Conservation (phyloP, 1,284 basidiomycete genomes). For the Quambalaria eucalypti region DNA sequence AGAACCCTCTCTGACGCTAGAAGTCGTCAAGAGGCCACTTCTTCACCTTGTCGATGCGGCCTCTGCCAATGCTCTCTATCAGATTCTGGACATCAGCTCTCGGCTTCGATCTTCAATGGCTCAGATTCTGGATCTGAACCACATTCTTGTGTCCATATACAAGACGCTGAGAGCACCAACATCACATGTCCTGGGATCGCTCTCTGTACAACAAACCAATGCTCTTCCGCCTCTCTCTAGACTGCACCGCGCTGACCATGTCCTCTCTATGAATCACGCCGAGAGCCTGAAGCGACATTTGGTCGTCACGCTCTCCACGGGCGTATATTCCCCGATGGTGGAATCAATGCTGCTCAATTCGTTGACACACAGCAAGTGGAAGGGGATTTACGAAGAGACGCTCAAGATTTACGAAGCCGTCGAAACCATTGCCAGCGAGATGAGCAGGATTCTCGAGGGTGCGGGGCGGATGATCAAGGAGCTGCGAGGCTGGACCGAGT, state of each 20-base stretch:
- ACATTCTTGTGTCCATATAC: not conserved
- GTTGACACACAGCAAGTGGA: not conserved
- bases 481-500: not conserved
- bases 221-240: not conserved
- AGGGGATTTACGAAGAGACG: not conserved
- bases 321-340: not conserved
- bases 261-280: not conserved
- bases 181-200: not conserved
- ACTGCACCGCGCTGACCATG: not conserved
- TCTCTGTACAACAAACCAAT: not conserved
- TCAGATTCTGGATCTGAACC: not conserved
- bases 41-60: not conserved
- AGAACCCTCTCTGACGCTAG: not conserved
- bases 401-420: not conserved
- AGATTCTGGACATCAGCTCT: too few relatives aligned
- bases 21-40: not conserved
- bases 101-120: too few relatives aligned
- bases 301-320: not conserved
- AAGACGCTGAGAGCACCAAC: not conserved
- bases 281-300: not conserved
- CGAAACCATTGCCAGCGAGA: not conserved
- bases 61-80: not conserved
- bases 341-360: not conserved
- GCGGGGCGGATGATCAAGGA: not conserved
- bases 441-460: not conserved